Percentiles rank a stretch among this genome's conserved stretches.
phyloP scores from a whole-genome alignment of 2,329 filamentous ascomycete genomes.

The Lachnellula suecica region DNA sequence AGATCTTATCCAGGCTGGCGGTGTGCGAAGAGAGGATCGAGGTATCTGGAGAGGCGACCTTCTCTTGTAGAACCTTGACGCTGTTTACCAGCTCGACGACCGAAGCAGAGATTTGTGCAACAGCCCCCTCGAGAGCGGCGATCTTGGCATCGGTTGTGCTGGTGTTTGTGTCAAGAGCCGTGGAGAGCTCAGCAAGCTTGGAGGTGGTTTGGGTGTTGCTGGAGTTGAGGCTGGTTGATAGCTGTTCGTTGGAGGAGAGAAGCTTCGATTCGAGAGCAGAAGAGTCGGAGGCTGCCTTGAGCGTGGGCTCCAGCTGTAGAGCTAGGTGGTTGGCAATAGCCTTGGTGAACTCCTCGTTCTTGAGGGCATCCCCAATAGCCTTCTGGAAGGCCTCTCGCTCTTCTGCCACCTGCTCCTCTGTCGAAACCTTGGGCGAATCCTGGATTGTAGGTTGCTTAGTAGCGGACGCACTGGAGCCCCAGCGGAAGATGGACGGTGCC shows the following conservation, averaged over 20 bases:
- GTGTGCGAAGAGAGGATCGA: constrained; percentile 22
- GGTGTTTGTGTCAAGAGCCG: constrained; percentile 19
- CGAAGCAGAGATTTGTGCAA: constrained; percentile 25
- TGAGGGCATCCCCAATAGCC: constrained; percentile 25
- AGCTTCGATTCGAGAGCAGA: constrained; percentile 26
- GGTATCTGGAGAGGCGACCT: constrained; percentile 26
- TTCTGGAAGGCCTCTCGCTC: constrained; percentile 24
- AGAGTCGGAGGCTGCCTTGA: constrained; percentile 27
- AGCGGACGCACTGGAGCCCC: constrained; percentile 5
- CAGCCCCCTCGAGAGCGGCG: constrained; percentile 26
- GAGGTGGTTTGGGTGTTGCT: constrained; percentile 20
- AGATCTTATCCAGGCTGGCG: constrained; percentile 27
- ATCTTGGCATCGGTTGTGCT: constrained; percentile 22
- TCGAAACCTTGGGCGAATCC: constrained; percentile 1
- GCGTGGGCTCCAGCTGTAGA: constrained; percentile 27
- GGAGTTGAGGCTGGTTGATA: constrained; percentile 25
- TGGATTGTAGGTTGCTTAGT: constrained; percentile 1
- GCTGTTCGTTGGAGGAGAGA: constrained; percentile 19
- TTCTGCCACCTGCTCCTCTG: constrained; percentile 18
- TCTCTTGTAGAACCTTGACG: constrained; percentile 24
- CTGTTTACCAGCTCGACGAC: constrained; percentile 25
- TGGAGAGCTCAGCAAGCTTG: constrained; percentile 26
- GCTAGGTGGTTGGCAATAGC: constrained; percentile 29
- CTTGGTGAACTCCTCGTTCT: constrained; percentile 26
- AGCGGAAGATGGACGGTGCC: constrained; percentile 16